A percentile compares a stretch with the other conserved stretches of the same genome.
Evolutionary conservation across 139 green algal genomes (phyloP).

Genomic region (Chlorella sp.): DNA sequence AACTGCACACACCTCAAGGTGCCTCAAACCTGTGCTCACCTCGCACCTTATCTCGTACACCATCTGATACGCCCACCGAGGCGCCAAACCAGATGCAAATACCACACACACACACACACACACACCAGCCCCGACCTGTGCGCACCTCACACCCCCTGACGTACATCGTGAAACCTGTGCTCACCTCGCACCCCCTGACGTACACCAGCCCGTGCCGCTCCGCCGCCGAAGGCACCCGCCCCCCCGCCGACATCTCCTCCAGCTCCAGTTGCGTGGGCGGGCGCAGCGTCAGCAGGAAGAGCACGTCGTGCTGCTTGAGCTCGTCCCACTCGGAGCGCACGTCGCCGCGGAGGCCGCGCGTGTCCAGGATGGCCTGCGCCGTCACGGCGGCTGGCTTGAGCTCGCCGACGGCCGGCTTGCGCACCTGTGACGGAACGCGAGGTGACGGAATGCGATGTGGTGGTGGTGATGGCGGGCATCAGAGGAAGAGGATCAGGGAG

Average conservation of each 20-base stretch:
- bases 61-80: too few species aligned
- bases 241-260: conserved; percentile 16
- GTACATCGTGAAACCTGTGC: too few species aligned
- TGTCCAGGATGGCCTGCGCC: conserved; percentile 71
- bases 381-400: conserved; percentile 75
- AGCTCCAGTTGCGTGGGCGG: conserved; percentile 29
- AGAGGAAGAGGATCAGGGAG: too few species aligned
- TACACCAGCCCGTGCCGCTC: conserved; percentile 66
- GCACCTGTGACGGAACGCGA: too few species aligned
- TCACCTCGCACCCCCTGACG: conserved; percentile 82
- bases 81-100: too few species aligned
- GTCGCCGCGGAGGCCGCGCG: conserved; percentile 44
- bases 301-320: conserved; percentile 85
- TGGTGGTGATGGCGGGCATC: neutral
- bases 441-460: too few species aligned
- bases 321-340: conserved; percentile 88
- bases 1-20: too few species aligned
- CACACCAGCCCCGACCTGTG: too few species aligned
- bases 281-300: conserved; percentile 84
- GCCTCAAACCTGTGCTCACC: too few species aligned
- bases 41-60: conserved; percentile 79
- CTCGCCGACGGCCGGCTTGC: conserved; percentile 81
- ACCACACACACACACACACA: too few species aligned
- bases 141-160: too few species aligned
- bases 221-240: conserved; percentile 14